Percentiles rank a stretch among this genome's conserved stretches.
Conservation (phyloP, 805 yeast species). For the Starmerella geochares region DNA sequence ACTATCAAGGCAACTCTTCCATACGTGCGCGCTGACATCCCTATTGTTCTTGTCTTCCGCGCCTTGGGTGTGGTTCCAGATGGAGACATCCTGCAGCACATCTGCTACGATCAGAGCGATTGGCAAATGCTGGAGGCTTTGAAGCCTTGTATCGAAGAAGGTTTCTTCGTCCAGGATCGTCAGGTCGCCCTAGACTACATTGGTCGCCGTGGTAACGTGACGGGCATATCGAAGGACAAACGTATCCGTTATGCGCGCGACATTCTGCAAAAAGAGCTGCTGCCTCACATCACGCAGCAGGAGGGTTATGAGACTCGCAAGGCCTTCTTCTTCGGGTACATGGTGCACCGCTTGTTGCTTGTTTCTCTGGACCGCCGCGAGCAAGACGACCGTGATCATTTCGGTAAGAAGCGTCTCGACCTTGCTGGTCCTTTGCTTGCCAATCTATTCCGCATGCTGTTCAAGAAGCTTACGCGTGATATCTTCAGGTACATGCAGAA, state of each 20-base stretch:
- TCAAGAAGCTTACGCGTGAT: slow-evolving; percentile 90
- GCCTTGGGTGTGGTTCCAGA: slow-evolving; percentile 98
- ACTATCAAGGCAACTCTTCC: slow-evolving; percentile 94
- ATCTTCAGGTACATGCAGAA: slow-evolving; percentile 97
- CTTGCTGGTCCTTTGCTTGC: slow-evolving; percentile 97
- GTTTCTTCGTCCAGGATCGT: slow-evolving; percentile 93
- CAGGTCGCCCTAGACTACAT: slow-evolving; percentile 96
- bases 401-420: slow-evolving; percentile 96
- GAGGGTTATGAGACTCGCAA: slow-evolving; percentile 95
- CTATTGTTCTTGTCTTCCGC: slow-evolving; percentile 92
- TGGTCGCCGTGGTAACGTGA: slow-evolving; percentile 95
- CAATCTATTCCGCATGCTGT: slow-evolving; percentile 83
- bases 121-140: slow-evolving; percentile 99
- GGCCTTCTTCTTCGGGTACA: slow-evolving; percentile 94
- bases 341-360: slow-evolving; percentile 87
- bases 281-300: slow-evolving; percentile 95
- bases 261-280: slow-evolving; percentile 86
- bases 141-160: slow-evolving; percentile 98
- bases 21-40: slow-evolving; percentile 91
- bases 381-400: slow-evolving; percentile 98
- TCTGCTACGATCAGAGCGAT: slow-evolving; percentile 93
- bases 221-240: slow-evolving; percentile 92
- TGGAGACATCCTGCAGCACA: slow-evolving; percentile 96
- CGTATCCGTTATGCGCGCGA: slow-evolving; percentile 98
- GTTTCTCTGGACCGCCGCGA: slow-evolving; percentile 97